These are phyloP conservation scores for Marchantia paleacea DNA, from an alignment of 225 moss, liverwort and hornwort genomes.

Conservation along the genomic window DNA sequence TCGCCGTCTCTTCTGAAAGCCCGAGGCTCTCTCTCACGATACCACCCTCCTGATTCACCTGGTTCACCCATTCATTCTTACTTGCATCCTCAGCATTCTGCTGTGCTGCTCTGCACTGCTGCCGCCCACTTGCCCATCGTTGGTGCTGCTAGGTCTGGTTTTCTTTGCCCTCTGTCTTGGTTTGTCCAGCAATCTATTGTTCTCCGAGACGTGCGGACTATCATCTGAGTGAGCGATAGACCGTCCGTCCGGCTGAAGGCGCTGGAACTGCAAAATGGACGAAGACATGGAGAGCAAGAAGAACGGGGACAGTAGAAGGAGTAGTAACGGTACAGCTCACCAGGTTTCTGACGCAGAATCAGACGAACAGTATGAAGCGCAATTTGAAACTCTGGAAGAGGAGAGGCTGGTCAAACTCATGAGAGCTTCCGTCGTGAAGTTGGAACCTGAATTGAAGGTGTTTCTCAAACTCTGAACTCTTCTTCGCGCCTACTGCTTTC, in stretches of 20 bases:
- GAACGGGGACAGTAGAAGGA: slow-evolving; percentile 20
- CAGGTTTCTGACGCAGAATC: slow-evolving; percentile 16
- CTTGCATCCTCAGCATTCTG: background rate
- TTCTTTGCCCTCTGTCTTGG: background rate
- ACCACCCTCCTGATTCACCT: too few species aligned
- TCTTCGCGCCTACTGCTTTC: background rate
- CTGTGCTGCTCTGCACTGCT: background rate
- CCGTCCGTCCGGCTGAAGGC: background rate
- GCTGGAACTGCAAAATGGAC: background rate
- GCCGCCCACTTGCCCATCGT: background rate
- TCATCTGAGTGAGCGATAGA: background rate
- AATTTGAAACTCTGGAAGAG: slow-evolving; percentile 40
- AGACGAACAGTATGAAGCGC: slow-evolving; percentile 27
- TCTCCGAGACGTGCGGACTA: background rate
- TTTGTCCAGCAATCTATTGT: background rate
- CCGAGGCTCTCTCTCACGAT: too few species aligned
- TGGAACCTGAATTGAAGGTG: slow-evolving; percentile 37
- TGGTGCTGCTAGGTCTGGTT: background rate
- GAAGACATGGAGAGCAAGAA: slow-evolving; percentile 11
- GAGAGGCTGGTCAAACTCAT: slow-evolving; percentile 38
- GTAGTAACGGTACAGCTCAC: slow-evolving; percentile 9
- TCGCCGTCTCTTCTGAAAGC: background rate
- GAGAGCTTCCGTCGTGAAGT: slow-evolving; percentile 33
- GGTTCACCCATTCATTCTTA: background rate
- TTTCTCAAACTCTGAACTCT: background rate